A percentile compares a stretch with the other conserved stretches of the same genome.
Conservation (phyloP, 148 eudicot species). For the Cornus controversa region DNA sequence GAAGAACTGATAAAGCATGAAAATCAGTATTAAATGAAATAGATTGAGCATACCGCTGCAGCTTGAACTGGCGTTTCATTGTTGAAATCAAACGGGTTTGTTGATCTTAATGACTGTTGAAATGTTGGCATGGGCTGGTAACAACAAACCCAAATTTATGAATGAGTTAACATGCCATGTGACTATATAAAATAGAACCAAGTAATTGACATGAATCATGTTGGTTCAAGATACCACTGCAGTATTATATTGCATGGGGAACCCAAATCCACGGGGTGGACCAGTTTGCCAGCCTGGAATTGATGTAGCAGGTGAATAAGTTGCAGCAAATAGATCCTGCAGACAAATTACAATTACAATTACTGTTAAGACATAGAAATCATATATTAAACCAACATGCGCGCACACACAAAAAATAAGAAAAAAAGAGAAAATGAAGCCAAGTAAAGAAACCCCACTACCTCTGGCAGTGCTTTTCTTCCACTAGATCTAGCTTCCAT, state of each 20-base stretch:
- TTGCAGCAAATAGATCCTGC: slow-evolving; percentile 83
- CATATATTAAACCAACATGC: slow-evolving; percentile 3
- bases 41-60: slow-evolving; percentile 13
- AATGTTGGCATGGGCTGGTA: slow-evolving; percentile 45
- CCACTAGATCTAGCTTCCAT: slow-evolving; percentile 46
- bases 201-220: background rate
- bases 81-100: too few relatives aligned
- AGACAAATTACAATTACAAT: slow-evolving; percentile 11
- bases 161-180: background rate
- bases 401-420: background rate
- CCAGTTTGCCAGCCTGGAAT: slow-evolving; percentile 79
- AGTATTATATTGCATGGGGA: slow-evolving; percentile 61
- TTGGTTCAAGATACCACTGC: slow-evolving; percentile 45
- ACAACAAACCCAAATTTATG: slow-evolving; percentile 13
- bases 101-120: too few relatives aligned
- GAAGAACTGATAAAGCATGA: background rate
- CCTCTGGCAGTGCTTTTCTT: slow-evolving; percentile 80
- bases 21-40: background rate
- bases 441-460: slow-evolving; percentile 17
- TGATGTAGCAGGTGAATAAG: slow-evolving; percentile 47
- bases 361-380: background rate
- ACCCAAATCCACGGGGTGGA: slow-evolving; percentile 52
- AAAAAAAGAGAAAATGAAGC: slow-evolving; percentile 10
- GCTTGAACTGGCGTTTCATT: too few relatives aligned
- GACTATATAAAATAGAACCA: background rate